Evolutionary conservation across 345 rosid species (phyloP).

Genomic region (Clarkia xantiana): DNA sequence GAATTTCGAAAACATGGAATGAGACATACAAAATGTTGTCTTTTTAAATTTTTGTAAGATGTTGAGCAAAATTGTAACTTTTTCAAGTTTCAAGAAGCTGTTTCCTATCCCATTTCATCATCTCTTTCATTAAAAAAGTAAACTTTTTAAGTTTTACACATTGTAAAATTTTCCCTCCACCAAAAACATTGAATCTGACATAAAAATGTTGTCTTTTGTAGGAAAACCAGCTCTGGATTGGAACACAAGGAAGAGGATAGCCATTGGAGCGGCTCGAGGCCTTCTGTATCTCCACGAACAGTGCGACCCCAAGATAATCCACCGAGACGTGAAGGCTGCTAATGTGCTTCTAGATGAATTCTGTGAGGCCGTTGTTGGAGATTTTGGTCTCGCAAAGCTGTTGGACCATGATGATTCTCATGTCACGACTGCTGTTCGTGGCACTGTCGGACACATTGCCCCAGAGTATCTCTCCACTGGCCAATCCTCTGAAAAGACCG

Average conservation of each 20-base stretch:
- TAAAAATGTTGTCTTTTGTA: slow-evolving; percentile 6
- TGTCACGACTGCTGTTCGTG: slow-evolving; percentile 88
- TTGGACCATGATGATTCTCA: slow-evolving; percentile 85
- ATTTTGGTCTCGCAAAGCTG: slow-evolving; percentile 89
- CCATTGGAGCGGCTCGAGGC: slow-evolving; percentile 87
- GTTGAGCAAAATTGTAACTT: not conserved
- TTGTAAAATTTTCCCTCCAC: too few relatives aligned
- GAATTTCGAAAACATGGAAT: not conserved
- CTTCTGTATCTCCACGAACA: slow-evolving; percentile 85
- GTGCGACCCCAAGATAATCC: slow-evolving; percentile 90
- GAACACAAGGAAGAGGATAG: slow-evolving; percentile 77
- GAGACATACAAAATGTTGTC: not conserved
- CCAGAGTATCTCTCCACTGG: slow-evolving; percentile 95
- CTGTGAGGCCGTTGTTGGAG: slow-evolving; percentile 81
- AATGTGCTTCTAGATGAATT: slow-evolving; percentile 72
- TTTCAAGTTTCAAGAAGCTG: not conserved
- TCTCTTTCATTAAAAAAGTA: too few relatives aligned
- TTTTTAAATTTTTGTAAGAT: not conserved
- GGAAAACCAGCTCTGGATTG: slow-evolving; percentile 80
- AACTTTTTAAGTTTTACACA: too few relatives aligned
- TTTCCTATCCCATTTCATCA: too few relatives aligned
- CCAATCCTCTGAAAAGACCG: slow-evolving; percentile 92
- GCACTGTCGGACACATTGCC: slow-evolving; percentile 92
- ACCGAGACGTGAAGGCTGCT: slow-evolving; percentile 91
- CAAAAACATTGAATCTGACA: not conserved